phyloP scores from a whole-genome alignment of 768 basidiomycete species.

The Amanita pallidorosea region DNA sequence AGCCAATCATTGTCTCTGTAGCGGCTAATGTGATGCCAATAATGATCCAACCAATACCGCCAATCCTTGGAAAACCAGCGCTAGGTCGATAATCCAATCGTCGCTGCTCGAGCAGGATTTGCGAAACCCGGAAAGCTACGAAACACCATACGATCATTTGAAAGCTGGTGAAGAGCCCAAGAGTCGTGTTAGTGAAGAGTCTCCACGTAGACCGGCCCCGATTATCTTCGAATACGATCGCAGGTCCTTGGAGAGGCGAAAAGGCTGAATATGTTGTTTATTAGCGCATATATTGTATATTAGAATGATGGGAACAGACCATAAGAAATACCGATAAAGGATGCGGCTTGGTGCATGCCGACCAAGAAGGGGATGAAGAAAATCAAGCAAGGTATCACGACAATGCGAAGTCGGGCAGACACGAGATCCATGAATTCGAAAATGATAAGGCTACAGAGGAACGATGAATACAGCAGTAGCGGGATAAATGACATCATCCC shows the following conservation, averaged over 20 bases:
- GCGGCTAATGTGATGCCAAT: slow-evolving; percentile 50
- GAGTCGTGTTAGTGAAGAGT: slow-evolving; percentile 49
- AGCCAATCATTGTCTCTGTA: slow-evolving; percentile 56
- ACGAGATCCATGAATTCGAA: slow-evolving; percentile 40
- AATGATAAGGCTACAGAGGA: slow-evolving; percentile 41
- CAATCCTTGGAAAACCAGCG: slow-evolving; percentile 38
- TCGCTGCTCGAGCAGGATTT: slow-evolving; percentile 38
- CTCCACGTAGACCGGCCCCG: slow-evolving; percentile 32
- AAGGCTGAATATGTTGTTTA: neutral
- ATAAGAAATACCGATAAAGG: slow-evolving; percentile 49
- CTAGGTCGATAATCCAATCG: slow-evolving; percentile 34
- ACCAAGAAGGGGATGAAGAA: slow-evolving; percentile 46
- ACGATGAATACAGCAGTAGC: slow-evolving; percentile 37
- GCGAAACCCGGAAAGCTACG: slow-evolving; percentile 45
- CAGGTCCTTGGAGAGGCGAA: slow-evolving; percentile 3
- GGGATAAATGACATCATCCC: slow-evolving; percentile 55
- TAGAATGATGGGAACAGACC: slow-evolving; percentile 27
- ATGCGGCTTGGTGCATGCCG: slow-evolving; percentile 46
- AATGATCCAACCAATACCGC: slow-evolving; percentile 60
- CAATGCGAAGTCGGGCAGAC: slow-evolving; percentile 35
- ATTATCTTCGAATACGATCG: slow-evolving; percentile 30
- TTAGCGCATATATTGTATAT: neutral
- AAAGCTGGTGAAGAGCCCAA: slow-evolving; percentile 46
- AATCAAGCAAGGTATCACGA: slow-evolving; percentile 34
- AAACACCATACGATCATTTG: slow-evolving; percentile 51